phyloP scores from a whole-genome alignment of 306 rosid species.

The Castanospermum australe region DNA sequence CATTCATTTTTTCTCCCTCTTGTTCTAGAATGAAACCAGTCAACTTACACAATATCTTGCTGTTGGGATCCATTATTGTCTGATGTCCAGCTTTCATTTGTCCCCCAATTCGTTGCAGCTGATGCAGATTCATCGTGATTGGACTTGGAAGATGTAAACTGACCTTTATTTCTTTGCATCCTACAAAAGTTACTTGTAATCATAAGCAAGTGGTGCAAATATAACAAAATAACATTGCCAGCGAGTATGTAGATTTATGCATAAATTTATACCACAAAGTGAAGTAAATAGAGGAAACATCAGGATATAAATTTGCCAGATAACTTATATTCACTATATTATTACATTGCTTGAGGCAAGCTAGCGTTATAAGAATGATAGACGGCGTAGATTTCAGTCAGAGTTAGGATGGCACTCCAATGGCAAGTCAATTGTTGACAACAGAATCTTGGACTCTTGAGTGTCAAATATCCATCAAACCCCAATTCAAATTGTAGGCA shows the following conservation, averaged over 20 bases:
- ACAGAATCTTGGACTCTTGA: neutral
- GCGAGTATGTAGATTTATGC: neutral
- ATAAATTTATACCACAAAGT: neutral
- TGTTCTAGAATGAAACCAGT: slow-evolving; percentile 17
- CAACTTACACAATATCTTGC: slow-evolving; percentile 68
- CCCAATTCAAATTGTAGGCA: neutral
- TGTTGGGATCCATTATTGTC: slow-evolving; percentile 67
- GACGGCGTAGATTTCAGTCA: neutral
- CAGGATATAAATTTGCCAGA: neutral
- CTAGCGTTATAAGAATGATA: slow-evolving; percentile 5
- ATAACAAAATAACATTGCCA: slow-evolving; percentile 19
- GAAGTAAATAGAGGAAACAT: neutral
- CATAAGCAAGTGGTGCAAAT: slow-evolving; percentile 19
- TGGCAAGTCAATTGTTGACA: neutral
- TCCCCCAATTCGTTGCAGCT: slow-evolving; percentile 50
- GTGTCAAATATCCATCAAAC: neutral
- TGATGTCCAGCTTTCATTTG: slow-evolving; percentile 45
- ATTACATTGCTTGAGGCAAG: slow-evolving; percentile 11
- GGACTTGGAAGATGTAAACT: slow-evolving; percentile 72
- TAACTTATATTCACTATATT: neutral
- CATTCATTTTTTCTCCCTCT: slow-evolving; percentile 4
- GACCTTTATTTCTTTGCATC: slow-evolving; percentile 83
- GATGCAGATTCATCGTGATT: slow-evolving; percentile 61
- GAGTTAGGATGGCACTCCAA: neutral
- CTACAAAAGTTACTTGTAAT: slow-evolving; percentile 34